A percentile compares a stretch with the other conserved stretches of the same genome.
Conservation (phyloP, 495 filamentous ascomycete genomes). For the Elasticomyces elasticus region DNA sequence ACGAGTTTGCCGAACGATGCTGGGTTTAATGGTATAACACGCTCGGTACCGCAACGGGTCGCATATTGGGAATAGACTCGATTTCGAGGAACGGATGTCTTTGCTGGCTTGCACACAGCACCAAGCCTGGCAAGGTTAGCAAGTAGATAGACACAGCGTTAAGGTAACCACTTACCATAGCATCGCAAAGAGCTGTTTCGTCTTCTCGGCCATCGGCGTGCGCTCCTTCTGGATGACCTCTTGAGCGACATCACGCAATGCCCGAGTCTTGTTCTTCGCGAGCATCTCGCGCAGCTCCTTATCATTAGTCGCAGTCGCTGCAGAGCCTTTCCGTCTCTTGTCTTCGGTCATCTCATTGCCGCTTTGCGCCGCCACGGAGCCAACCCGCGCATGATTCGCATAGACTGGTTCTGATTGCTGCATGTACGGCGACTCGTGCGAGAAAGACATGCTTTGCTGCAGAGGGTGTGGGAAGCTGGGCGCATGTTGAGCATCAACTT, state of each 20-base stretch:
- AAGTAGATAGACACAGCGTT: constrained; percentile 48
- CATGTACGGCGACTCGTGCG: constrained; percentile 10
- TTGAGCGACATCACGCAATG: constrained; percentile 69
- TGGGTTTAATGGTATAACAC: constrained; percentile 86
- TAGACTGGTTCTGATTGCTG: constrained; percentile 3
- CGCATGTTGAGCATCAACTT: background rate
- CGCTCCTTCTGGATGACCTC: constrained; percentile 66
- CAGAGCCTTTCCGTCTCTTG: constrained; percentile 56
- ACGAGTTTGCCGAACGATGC: constrained; percentile 97
- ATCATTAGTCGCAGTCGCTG: constrained; percentile 75
- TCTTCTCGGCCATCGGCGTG: constrained; percentile 80
- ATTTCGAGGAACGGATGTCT: constrained; percentile 77
- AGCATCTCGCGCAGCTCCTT: constrained; percentile 82
- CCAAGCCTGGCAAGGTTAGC: constrained; percentile 53
- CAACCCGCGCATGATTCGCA: constrained; percentile 5
- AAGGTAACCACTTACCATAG: constrained; percentile 82
- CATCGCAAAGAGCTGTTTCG: constrained; percentile 96
- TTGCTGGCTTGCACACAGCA: constrained; percentile 67
- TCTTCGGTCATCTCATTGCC: constrained; percentile 44
- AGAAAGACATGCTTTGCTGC: constrained; percentile 1
- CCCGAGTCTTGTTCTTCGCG: constrained; percentile 59
- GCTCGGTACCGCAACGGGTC: constrained; percentile 76
- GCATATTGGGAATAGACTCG: constrained; percentile 93
- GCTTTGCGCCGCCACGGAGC: constrained; percentile 13
- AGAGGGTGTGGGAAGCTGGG: constrained; percentile 1